A percentile compares a stretch with the other conserved stretches of the same genome.
These are phyloP conservation scores for Melocanna baccifera DNA, from an alignment of 176 grass and related monocot genomes.

Conservation along the genomic window DNA sequence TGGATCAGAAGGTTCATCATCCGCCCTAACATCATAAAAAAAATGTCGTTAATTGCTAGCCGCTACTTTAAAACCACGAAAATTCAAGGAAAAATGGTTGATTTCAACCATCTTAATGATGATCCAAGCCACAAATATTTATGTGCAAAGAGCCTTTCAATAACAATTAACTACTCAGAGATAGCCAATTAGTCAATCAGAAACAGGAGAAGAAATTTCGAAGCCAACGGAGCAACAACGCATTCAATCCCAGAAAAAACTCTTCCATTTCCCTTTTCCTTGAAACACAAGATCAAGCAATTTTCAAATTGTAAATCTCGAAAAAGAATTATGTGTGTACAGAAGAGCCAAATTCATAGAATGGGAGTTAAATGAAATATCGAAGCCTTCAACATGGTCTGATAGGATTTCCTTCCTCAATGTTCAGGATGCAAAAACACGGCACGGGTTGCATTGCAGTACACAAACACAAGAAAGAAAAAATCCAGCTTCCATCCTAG, in stretches of 20 bases:
- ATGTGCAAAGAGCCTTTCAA: neutral
- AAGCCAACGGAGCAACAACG: neutral
- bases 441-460: neutral
- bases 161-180: neutral
- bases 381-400: neutral
- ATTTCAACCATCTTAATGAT: neutral
- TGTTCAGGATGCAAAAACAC: neutral
- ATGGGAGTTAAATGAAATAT: neutral
- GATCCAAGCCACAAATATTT: neutral
- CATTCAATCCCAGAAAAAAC: neutral
- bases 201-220: neutral
- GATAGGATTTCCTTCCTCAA: neutral
- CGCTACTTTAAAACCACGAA: neutral
- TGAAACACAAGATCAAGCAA: neutral
- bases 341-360: neutral
- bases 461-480: neutral
- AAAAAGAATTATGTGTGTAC: neutral
- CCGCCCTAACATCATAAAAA: constrained; percentile 30
- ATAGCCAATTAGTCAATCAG: neutral
- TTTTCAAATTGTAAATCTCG: neutral
- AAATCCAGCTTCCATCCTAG: neutral
- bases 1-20: constrained; percentile 50
- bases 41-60: neutral
- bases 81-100: neutral
- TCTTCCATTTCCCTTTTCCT: neutral